A percentile compares a stretch with the other conserved stretches of the same genome.
These are phyloP conservation scores for Triangularia setosa DNA, from an alignment of 2,329 filamentous ascomycete genomes.

Conservation along the genomic window DNA sequence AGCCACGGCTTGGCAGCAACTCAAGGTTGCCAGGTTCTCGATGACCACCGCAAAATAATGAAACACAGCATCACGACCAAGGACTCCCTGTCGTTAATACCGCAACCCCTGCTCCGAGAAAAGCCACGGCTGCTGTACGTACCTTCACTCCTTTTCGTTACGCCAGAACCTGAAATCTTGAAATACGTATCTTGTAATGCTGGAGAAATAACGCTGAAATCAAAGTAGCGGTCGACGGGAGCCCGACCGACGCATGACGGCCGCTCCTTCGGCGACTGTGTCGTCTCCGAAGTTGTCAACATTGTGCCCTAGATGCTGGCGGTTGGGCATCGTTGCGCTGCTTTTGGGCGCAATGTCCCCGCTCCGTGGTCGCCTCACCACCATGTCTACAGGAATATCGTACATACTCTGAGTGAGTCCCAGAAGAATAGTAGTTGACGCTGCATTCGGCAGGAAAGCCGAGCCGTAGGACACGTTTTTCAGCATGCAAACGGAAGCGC, in stretches of 20 bases:
- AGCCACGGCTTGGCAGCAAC: constrained; percentile 25
- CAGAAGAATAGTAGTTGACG: neutral
- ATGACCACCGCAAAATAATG: constrained; percentile 24
- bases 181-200: neutral
- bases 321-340: constrained; percentile 15
- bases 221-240: constrained; percentile 18
- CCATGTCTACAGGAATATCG: neutral
- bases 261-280: constrained; percentile 5
- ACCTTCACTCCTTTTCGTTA: constrained; percentile 1
- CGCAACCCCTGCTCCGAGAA: constrained; percentile 19
- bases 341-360: constrained; percentile 4
- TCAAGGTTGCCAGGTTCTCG: constrained; percentile 22
- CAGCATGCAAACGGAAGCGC: neutral
- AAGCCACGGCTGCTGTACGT: neutral
- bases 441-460: constrained; percentile 10
- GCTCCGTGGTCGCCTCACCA: neutral
- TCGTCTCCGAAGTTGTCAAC: constrained; percentile 7
- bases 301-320: constrained; percentile 7
- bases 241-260: constrained; percentile 7
- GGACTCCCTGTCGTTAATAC: constrained; percentile 23
- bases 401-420: neutral
- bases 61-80: constrained; percentile 25
- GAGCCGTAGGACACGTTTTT: neutral
- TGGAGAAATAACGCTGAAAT: constrained; percentile 16
- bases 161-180: constrained; percentile 15